Base-by-base conservation (phyloP, 2,329 filamentous ascomycete genomes). In the Chlorencoelia australis region DNA sequence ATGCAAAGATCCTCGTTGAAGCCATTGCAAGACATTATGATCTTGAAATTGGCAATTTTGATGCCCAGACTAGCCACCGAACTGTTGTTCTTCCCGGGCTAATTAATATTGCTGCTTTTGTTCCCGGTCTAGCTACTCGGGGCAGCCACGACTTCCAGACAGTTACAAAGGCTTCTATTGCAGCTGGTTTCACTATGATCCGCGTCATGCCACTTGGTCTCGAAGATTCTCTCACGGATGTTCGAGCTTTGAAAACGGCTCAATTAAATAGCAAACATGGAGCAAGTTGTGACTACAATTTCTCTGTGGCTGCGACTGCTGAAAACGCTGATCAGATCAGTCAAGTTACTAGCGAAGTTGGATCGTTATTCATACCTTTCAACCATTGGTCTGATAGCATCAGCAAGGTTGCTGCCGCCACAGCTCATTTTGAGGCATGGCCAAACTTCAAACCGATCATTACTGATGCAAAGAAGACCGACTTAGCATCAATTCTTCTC, bases 1-100 rank as follows among this genome's bases (percentile, higher is more conserved):
- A 95, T 57, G 91, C 91, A 41, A 98, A 96, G 71, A 85, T 98
- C 41, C 66, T 98, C 34, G 81, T 98, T 35, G 91, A 98, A 65
- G 91, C 89, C 15, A 84, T 98, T 47, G 79, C 87, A 39, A 79
- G 89, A 41, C 82, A 93, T 59, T 94, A 86, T 56, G 79, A 88
- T 49, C 71, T 98, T 36, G 78, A 84, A 24, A 77, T 98, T 39
- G 75, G 77, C 56, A 80, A 78, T 47, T 77, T 88, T 39, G 91
- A 98, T 63, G 94, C 81, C 63, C 87, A 94, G 66, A 89, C 86
- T 30, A 95, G 91, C 63, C 82, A 88, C 59, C 73, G 77, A 47
- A 83, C 80, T 3, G 65, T 85, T 30, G 68, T 79, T 28, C 70
- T 88, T 24, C 82, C 83, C 21, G 82, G 82, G 2, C 62, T 88